Evolutionary conservation across 1,284 basidiomycete species (phyloP).

Genomic region (Leccinum fuscescens): DNA sequence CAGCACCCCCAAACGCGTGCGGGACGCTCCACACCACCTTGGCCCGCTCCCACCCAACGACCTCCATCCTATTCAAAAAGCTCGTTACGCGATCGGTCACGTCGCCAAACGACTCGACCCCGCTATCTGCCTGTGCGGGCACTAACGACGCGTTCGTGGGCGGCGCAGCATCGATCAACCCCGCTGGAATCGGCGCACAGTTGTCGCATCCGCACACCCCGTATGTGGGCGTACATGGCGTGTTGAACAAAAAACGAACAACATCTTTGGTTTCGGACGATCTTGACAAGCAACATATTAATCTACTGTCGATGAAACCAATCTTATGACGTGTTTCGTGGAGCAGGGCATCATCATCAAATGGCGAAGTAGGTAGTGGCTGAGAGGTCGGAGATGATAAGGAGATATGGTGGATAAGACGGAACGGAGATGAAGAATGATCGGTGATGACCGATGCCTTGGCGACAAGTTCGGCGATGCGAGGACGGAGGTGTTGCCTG

Average conservation of each 20-base stretch:
- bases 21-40: constrained; percentile 70
- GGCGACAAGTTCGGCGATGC: constrained; percentile 18
- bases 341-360: constrained; percentile 23
- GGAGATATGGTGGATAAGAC: constrained; percentile 49
- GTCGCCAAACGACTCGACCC: constrained; percentile 41
- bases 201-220: constrained; percentile 72
- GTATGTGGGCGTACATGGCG: constrained; percentile 58
- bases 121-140: constrained; percentile 29
- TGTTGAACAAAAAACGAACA: constrained; percentile 39
- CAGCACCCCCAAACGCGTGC: constrained; percentile 67
- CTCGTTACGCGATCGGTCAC: constrained; percentile 64
- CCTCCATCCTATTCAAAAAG: constrained; percentile 54
- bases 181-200: constrained; percentile 39
- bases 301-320: constrained; percentile 21
- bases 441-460: constrained; percentile 10
- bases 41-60: constrained; percentile 57
- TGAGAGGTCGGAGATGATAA: constrained; percentile 30
- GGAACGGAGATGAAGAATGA: constrained; percentile 24
- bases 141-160: constrained; percentile 25
- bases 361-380: constrained; percentile 29
- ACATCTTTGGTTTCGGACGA: constrained; percentile 26
- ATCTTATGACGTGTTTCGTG: constrained; percentile 27
- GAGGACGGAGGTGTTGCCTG: constrained; percentile 50
- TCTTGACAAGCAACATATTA: constrained; percentile 34
- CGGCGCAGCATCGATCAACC: constrained; percentile 28